These are phyloP conservation scores for Rhododendron ferrugineum DNA, from an alignment of 148 eudicot genomes.

Conservation along the genomic window DNA sequence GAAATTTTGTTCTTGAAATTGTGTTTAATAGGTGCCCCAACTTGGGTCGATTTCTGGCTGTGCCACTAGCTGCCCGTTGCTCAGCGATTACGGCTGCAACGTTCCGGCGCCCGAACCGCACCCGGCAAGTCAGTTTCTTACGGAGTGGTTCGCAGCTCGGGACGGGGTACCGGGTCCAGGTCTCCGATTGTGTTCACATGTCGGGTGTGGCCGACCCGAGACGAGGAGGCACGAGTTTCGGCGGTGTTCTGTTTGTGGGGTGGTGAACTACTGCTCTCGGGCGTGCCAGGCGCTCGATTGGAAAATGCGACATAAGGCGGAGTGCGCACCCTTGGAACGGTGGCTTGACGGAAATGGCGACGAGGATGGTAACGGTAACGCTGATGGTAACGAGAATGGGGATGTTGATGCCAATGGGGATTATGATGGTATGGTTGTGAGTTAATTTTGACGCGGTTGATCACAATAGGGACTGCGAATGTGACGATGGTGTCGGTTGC, in stretches of 20 bases:
- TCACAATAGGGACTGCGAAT: background rate
- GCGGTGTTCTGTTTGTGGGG: constrained; percentile 55
- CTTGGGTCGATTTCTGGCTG: background rate
- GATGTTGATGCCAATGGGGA: background rate
- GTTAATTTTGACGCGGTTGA: constrained; percentile 1
- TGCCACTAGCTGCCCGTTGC: constrained; percentile 44
- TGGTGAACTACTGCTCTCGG: constrained; percentile 53
- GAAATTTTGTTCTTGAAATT: background rate
- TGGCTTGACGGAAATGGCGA: constrained; percentile 26
- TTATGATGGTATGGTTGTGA: constrained; percentile 10
- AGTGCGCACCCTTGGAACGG: constrained; percentile 35
- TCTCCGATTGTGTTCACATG: constrained; percentile 43
- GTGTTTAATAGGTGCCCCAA: background rate
- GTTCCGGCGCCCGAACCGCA: constrained; percentile 64
- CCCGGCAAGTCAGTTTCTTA: constrained; percentile 57
- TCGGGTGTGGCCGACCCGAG: constrained; percentile 56
- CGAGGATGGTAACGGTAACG: constrained; percentile 10
- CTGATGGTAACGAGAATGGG: constrained; percentile 8
- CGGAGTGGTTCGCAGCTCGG: constrained; percentile 52
- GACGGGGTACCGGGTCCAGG: constrained; percentile 26
- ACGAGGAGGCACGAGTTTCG: constrained; percentile 53
- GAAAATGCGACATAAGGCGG: constrained; percentile 47
- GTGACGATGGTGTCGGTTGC: constrained; percentile 15
- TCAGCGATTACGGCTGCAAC: constrained; percentile 75
- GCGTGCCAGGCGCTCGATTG: constrained; percentile 70